Evolutionary conservation across 2,329 filamentous ascomycete genomes (phyloP).

Genomic region (Magnaporthiopsis incrustans): DNA sequence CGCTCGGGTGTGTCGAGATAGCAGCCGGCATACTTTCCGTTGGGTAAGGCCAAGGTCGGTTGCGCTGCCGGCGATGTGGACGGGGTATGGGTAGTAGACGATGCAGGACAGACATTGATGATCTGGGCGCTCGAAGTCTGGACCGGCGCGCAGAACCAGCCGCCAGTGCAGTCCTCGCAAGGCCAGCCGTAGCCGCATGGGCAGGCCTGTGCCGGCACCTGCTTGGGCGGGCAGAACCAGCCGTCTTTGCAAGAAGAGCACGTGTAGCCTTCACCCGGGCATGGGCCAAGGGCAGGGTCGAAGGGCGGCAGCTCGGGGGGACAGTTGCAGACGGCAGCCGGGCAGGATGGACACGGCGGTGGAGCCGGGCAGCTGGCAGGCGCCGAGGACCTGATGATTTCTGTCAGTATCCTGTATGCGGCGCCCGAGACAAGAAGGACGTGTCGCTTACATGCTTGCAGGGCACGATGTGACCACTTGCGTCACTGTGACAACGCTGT

Average conservation of each 20-base stretch:
- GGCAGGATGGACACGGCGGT: neutral
- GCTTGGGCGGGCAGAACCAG: constrained; percentile 28
- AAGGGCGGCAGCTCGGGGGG: neutral
- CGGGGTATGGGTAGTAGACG: neutral
- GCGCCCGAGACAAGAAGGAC: neutral
- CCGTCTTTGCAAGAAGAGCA: constrained; percentile 26
- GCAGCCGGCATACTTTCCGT: constrained; percentile 13
- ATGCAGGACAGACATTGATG: constrained; percentile 1
- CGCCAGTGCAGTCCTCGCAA: constrained; percentile 25
- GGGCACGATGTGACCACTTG: constrained; percentile 1
- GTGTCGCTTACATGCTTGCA: neutral
- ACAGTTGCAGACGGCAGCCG: constrained; percentile 3
- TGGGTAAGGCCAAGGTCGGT: constrained; percentile 11
- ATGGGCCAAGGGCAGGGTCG: constrained; percentile 20
- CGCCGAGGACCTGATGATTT: neutral
- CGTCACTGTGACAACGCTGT: constrained; percentile 1
- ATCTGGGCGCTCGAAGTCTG: neutral
- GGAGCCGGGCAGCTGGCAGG: neutral
- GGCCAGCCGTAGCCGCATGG: constrained; percentile 29
- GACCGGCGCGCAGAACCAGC: constrained; percentile 27
- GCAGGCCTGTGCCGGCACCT: constrained; percentile 24
- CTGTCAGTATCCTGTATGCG: neutral
- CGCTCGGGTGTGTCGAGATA: constrained; percentile 13
- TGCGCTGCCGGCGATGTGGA: constrained; percentile 1
- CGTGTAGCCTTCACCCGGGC: constrained; percentile 26